Evolutionary conservation across 495 filamentous ascomycete genomes (phyloP), one percentile per base, ranked within the genome.

Genomic region (Daldinia decipiens): DNA sequence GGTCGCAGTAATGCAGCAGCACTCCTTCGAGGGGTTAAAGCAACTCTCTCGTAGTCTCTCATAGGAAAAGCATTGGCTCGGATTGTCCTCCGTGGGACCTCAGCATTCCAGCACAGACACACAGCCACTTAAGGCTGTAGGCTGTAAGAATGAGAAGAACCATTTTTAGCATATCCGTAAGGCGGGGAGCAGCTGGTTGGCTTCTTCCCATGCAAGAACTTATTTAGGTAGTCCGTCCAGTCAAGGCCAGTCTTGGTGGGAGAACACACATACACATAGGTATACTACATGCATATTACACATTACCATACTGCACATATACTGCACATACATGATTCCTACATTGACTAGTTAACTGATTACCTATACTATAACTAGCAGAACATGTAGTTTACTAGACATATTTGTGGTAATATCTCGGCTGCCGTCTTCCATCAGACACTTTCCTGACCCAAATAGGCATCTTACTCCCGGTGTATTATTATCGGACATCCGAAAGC

Each of bases 401-500:
- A 31, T 53, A 26, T 53, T 53, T n/a, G 15, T 53, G 9, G 29
- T 50, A 51, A 19, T 38, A 38, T 39, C 56, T 62, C 59, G 55
- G 59, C 52, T 64, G 21, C 55, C 31, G 8, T 70, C 54, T 59
- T 56, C 32, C 57, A 39, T 65, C 40, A 56, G 39, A 32, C 61
- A 51, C 50, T 64, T 62, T 17, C 34, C 11, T 55, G 34, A 39
- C 68, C 62, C 53, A 65, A 70, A 57, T 38, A 70, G 68, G 56
- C 56, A 65, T 70, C 55, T 70, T 29, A 61, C 56, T 12, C 55
- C 56, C 67, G 50, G 61, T 29, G 56, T 38, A 61, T 7, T 61
- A 38, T 34, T 65, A 43, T 61, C 65, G 69, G 69, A 67, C 58
- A 27, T 72, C 69, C 69, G 69, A 68, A 50, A 4, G n/a, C 47